A percentile compares a stretch with the other conserved stretches of the same genome.
Conservation (phyloP, 768 basidiomycete species). For the Lentinula guzmanii region DNA sequence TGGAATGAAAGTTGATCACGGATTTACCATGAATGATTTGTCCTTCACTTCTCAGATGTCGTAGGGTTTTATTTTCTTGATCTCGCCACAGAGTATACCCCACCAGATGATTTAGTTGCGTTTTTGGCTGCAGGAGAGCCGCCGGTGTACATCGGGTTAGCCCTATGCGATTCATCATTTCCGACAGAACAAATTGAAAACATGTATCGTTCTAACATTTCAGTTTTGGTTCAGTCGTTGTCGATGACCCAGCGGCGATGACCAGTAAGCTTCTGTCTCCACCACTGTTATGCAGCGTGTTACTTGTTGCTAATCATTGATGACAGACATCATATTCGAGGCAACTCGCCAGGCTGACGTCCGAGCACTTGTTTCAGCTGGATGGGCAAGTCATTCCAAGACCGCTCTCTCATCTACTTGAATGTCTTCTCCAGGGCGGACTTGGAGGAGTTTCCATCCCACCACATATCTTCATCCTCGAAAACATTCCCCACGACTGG, state of each 20-base stretch:
- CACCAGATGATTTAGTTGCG: slow-evolving; percentile 36
- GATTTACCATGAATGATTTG: background rate
- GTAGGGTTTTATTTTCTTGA: slow-evolving; percentile 62
- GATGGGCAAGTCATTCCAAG: slow-evolving; percentile 38
- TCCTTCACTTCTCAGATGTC: slow-evolving; percentile 33
- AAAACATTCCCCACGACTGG: slow-evolving; percentile 67
- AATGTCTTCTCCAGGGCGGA: slow-evolving; percentile 32
- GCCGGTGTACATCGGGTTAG: slow-evolving; percentile 56
- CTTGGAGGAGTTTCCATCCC: slow-evolving; percentile 49
- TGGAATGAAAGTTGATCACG: background rate
- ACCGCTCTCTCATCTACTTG: background rate
- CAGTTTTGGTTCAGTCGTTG: slow-evolving; percentile 52
- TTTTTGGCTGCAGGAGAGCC: slow-evolving; percentile 45
- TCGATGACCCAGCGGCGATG: slow-evolving; percentile 47
- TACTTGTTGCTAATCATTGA: background rate
- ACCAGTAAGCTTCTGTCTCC: slow-evolving; percentile 26
- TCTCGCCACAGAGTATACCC: slow-evolving; percentile 40
- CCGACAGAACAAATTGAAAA: too few species aligned
- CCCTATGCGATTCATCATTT: background rate
- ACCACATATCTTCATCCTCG: slow-evolving; percentile 52
- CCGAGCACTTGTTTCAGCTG: slow-evolving; percentile 56
- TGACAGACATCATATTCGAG: slow-evolving; percentile 48
- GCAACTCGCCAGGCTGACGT: slow-evolving; percentile 50
- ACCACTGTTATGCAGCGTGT: background rate
- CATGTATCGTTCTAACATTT: background rate